Percentiles rank a stretch among this genome's conserved stretches.
Conservation (phyloP, 202 grass and related monocot genomes). For the Elaeis oleifera region DNA sequence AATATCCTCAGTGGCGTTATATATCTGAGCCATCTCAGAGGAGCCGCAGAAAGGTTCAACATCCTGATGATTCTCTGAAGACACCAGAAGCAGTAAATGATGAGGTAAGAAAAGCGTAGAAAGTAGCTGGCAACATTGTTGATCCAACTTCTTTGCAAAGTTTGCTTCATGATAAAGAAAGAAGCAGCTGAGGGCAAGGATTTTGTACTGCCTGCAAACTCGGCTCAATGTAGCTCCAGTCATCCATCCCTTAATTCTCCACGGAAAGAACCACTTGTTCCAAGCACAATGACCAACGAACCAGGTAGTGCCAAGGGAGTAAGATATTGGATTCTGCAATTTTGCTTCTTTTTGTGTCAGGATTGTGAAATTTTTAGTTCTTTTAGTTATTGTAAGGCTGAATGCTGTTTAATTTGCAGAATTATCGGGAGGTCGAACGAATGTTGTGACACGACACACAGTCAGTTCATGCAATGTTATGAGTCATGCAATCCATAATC, state of each 20-base stretch:
- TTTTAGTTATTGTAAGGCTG: background rate
- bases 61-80: constrained; percentile 34
- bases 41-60: constrained; percentile 68
- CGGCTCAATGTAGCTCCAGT: constrained; percentile 31
- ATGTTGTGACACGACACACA: background rate
- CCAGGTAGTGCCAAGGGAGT: background rate
- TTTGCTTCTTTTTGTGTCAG: background rate
- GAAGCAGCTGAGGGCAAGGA: constrained; percentile 23
- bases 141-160: constrained; percentile 26
- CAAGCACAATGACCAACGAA: background rate
- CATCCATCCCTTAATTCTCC: constrained; percentile 32
- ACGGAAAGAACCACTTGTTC: constrained; percentile 51
- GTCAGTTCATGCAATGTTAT: too few species aligned
- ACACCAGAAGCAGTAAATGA: constrained; percentile 39
- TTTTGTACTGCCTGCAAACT: constrained; percentile 18
- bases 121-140: constrained; percentile 29
- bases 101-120: constrained; percentile 48
- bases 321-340: constrained; percentile 1
- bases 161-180: constrained; percentile 24
- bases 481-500: too few species aligned
- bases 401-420: constrained; percentile 7
- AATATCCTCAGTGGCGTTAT: constrained; percentile 58
- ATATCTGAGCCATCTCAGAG: constrained; percentile 62
- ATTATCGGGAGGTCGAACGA: background rate
- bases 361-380: background rate